Evolutionary conservation across 768 basidiomycete genomes (phyloP).

Genomic region (Tulasnella sp.): DNA sequence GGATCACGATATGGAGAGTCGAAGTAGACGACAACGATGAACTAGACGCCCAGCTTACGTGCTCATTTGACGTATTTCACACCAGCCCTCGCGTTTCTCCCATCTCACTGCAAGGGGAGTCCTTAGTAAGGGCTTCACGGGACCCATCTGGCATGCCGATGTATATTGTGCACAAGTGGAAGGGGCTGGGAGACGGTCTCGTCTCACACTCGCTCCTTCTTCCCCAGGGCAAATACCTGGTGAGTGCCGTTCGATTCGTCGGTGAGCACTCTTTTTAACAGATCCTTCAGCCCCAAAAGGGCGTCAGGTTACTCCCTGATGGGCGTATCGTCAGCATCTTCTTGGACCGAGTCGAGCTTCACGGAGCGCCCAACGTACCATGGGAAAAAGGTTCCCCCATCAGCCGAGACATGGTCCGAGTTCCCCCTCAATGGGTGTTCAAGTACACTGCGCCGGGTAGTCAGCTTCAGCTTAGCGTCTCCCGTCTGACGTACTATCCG

Average conservation of each 20-base stretch:
- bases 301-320: neutral
- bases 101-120: neutral
- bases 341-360: neutral
- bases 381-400: neutral
- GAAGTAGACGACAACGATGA: neutral
- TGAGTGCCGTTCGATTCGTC: neutral
- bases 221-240: neutral
- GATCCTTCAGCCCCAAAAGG: neutral
- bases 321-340: neutral
- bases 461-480: neutral
- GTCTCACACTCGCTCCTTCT: neutral
- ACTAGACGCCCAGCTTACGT: neutral
- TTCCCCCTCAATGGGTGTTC: neutral
- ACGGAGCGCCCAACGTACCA: neutral
- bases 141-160: neutral
- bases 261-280: neutral
- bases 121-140: neutral
- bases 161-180: neutral
- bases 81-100: neutral
- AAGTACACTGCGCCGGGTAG: neutral
- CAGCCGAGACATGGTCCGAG: neutral
- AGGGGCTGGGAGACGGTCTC: neutral
- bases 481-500: neutral
- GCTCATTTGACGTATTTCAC: neutral
- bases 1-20: neutral